Percentiles rank a stretch among this genome's conserved stretches.
Evolutionary conservation across 108 stramenopile species (phyloP).

Genomic region (Epipyxis sp.): DNA sequence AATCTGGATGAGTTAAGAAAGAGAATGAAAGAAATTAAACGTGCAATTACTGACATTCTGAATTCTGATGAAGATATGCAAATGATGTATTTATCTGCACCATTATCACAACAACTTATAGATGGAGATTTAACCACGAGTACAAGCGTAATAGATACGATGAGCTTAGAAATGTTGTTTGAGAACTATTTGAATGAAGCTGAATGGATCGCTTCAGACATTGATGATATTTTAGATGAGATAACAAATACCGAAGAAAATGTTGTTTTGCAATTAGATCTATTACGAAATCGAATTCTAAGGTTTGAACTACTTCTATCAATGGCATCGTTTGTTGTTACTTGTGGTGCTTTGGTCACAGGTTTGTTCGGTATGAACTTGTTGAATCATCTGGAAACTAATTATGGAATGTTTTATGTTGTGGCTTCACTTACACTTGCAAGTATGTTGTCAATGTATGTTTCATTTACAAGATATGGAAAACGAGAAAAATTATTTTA

Average conservation of each 20-base stretch:
- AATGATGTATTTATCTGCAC: conserved; percentile 46
- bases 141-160: conserved; percentile 6
- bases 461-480: background rate
- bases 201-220: conserved; percentile 38
- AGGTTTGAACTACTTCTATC: conserved; percentile 48
- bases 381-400: conserved; percentile 29
- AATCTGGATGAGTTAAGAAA: conserved; percentile 46
- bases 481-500: background rate
- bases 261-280: conserved; percentile 52
- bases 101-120: background rate
- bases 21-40: conserved; percentile 39
- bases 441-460: background rate
- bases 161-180: conserved; percentile 48
- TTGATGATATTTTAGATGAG: conserved; percentile 42
- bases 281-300: conserved; percentile 47
- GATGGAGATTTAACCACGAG: background rate
- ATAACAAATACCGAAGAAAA: conserved; percentile 48
- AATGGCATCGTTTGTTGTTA: conserved; percentile 41
- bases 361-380: conserved; percentile 53
- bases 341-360: conserved; percentile 46
- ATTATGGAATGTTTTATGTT: background rate
- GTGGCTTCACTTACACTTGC: background rate
- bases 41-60: conserved; percentile 48
- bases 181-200: conserved; percentile 50
- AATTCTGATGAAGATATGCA: conserved; percentile 51